Conservation (phyloP, 306 rosid species). For the Malus fusca region DNA sequence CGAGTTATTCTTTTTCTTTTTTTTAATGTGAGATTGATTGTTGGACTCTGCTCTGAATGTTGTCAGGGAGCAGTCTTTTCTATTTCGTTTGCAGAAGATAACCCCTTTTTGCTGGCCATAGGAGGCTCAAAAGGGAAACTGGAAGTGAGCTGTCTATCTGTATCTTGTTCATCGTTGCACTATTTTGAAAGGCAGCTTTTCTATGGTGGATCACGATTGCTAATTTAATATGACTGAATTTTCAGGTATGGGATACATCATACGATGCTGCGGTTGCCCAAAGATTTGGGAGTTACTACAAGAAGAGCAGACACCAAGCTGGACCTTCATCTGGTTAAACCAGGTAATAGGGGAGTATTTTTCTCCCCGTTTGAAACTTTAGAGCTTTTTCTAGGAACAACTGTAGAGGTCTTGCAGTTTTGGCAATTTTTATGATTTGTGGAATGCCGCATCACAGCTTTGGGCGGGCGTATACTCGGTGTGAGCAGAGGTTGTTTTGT, state of each 20-base stretch:
- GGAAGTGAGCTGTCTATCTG: conserved; percentile 41
- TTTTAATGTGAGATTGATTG: background rate
- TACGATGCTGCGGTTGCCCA: conserved; percentile 44
- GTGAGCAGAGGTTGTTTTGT: background rate
- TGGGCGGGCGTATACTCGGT: background rate
- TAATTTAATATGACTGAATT: conserved; percentile 2
- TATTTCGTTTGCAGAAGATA: conserved; percentile 64
- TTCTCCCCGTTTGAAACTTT: background rate
- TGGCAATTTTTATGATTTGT: background rate
- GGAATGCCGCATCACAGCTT: background rate
- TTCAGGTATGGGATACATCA: conserved; percentile 67
- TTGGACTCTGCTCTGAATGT: conserved; percentile 15
- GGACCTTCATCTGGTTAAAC: conserved; percentile 21
- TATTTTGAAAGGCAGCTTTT: background rate
- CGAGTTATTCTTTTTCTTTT: background rate
- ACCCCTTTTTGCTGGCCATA: conserved; percentile 74
- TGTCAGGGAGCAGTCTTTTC: conserved; percentile 79
- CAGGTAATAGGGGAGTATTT: background rate
- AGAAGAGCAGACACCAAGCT: conserved; percentile 26
- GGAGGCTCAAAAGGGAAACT: conserved; percentile 84
- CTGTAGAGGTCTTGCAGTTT: conserved; percentile 1
- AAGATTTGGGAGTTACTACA: conserved; percentile 36
- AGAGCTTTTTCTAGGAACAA: conserved; percentile 2
- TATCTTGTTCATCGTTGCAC: background rate
- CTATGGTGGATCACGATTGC: background rate